These are phyloP conservation scores for Ogataea ganodermae DNA, from an alignment of 805 yeast species.

Conservation along the genomic window DNA sequence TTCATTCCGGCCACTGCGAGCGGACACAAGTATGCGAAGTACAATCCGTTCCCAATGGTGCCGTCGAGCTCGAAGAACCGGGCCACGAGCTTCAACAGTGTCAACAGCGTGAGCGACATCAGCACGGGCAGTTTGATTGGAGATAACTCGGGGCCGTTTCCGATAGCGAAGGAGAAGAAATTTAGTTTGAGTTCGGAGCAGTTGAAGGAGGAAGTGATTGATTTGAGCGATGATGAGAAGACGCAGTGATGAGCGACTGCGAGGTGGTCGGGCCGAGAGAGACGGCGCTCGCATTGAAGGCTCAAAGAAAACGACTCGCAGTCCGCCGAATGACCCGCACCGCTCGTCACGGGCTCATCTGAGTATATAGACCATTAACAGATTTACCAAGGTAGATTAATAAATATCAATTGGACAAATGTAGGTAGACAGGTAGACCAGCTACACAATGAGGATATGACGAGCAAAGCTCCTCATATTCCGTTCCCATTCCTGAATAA, in stretches of 20 bases:
- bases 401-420: too few relatives aligned
- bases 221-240: conserved; percentile 27
- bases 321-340: neutral
- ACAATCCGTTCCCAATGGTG: conserved; percentile 24
- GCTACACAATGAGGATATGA: too few relatives aligned
- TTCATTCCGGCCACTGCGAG: conserved; percentile 7
- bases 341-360: too few relatives aligned
- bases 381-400: too few relatives aligned
- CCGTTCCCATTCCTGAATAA: too few relatives aligned
- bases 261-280: too few relatives aligned
- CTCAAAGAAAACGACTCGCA: neutral
- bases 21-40: conserved; percentile 16
- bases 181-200: conserved; percentile 24
- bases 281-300: too few relatives aligned
- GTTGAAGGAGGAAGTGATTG: conserved; percentile 25
- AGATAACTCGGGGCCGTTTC: neutral
- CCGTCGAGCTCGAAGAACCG: conserved; percentile 1
- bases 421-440: conserved; percentile 7
- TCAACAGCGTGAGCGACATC: conserved; percentile 6
- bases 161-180: conserved; percentile 11
- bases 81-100: conserved; percentile 14
- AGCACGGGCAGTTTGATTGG: conserved; percentile 2
- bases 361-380: too few relatives aligned
- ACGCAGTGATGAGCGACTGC: too few relatives aligned
- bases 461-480: neutral